These are phyloP conservation scores for Saprolegnia diclina DNA, from an alignment of 352 stramenopile species.

Conservation along the genomic window DNA sequence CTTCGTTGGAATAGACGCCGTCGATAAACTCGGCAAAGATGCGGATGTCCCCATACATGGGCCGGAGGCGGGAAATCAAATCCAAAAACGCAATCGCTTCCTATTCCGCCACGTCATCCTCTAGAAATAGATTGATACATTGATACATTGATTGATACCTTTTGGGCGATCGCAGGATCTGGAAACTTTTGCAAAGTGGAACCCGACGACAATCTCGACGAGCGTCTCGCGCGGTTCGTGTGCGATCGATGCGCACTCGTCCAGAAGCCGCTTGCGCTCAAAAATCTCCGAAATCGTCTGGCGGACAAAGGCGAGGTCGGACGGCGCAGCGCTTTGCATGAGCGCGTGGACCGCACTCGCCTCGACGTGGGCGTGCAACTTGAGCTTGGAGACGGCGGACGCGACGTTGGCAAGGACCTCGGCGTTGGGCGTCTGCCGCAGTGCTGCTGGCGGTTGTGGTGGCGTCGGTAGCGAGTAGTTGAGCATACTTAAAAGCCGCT, in stretches of 20 bases:
- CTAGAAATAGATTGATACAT: background rate
- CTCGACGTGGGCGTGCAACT: background rate
- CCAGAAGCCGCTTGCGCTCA: slow-evolving; percentile 12
- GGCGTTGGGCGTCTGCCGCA: background rate
- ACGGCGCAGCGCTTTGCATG: background rate
- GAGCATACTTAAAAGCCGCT: background rate
- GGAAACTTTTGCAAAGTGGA: slow-evolving; percentile 11
- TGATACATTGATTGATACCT: background rate
- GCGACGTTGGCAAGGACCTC: background rate
- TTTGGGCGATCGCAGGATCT: background rate
- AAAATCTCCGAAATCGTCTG: background rate
- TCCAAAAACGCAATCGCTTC: slow-evolving; percentile 20
- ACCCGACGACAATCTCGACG: slow-evolving; percentile 9
- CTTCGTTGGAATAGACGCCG: slow-evolving; percentile 10
- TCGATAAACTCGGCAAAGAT: slow-evolving; percentile 25
- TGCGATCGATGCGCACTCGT: slow-evolving; percentile 16
- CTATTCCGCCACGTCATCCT: background rate
- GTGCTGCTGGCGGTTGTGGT: background rate
- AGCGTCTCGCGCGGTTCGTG: background rate
- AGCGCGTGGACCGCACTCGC: background rate
- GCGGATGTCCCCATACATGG: slow-evolving; percentile 1
- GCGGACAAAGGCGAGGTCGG: background rate
- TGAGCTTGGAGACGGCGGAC: slow-evolving; percentile 12
- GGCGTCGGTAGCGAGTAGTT: background rate
- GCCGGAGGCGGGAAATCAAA: slow-evolving; percentile 6